Evolutionary conservation across 1,284 basidiomycete genomes (phyloP).

Genomic region (Sphagnurus paluster): DNA sequence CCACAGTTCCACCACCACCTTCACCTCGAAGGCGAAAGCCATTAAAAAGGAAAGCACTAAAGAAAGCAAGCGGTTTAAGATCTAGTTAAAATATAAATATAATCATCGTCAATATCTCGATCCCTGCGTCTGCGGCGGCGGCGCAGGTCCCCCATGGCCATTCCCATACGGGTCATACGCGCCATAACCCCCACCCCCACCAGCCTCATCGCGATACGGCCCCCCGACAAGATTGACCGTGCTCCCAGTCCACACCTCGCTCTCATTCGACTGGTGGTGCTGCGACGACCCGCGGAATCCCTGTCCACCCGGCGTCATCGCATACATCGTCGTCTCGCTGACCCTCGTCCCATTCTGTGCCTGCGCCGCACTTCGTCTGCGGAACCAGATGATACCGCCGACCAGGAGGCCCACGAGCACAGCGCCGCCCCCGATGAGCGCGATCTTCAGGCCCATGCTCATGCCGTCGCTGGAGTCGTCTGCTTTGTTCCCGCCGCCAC

Average conservation of each 20-base stretch:
- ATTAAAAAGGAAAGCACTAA: no score
- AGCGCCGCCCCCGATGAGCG: conserved; percentile 50
- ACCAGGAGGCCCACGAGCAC: conserved; percentile 49
- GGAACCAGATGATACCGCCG: conserved; percentile 43
- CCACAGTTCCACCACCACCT: no score
- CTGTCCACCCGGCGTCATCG: conserved; percentile 24
- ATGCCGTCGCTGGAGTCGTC: conserved; percentile 36
- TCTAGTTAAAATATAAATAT: neutral
- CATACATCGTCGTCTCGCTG: conserved; percentile 26
- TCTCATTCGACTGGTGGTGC: conserved; percentile 53
- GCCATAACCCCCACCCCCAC: conserved; percentile 25
- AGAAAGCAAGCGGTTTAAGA: neutral
- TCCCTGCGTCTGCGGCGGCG: conserved; percentile 3
- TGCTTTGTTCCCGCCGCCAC: neutral
- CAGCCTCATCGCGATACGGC: conserved; percentile 46
- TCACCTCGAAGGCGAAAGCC: no score
- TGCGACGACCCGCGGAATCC: conserved; percentile 15
- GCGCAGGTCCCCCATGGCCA: no score
- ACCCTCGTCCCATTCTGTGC: no score
- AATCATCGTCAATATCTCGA: no score
- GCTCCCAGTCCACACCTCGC: conserved; percentile 53
- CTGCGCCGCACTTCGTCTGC: conserved; percentile 10
- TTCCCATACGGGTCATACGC: conserved; percentile 35
- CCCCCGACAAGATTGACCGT: conserved; percentile 33
- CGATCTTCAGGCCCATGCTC: conserved; percentile 49